phyloP scores from a whole-genome alignment of 495 filamentous ascomycete genomes.

The Pyronema omphalodes region DNA sequence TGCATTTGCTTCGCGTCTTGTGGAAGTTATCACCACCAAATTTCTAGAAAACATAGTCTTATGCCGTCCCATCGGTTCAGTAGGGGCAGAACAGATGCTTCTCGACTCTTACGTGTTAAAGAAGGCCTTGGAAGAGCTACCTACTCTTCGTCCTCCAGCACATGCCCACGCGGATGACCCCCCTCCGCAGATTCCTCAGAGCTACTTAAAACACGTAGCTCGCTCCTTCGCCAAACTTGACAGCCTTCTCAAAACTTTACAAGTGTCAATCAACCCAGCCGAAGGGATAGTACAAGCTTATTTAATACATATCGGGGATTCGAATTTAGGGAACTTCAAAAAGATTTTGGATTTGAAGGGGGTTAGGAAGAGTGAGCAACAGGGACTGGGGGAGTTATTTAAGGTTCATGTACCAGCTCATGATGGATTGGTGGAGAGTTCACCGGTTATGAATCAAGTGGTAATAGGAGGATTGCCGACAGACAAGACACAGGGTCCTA shows the following conservation, averaged over 20 bases:
- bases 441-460: conserved; percentile 27
- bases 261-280: conserved; percentile 75
- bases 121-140: conserved; percentile 52
- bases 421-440: conserved; percentile 28
- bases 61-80: conserved; percentile 76
- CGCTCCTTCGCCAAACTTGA: conserved; percentile 71
- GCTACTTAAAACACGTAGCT: conserved; percentile 77
- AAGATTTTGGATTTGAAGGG: conserved; percentile 91
- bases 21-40: conserved; percentile 60
- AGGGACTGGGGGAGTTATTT: conserved; percentile 73
- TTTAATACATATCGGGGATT: conserved; percentile 80
- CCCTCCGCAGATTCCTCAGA: conserved; percentile 31
- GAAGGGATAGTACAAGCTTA: conserved; percentile 95
- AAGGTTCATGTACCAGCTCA: conserved; percentile 54
- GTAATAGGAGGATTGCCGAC: conserved; percentile 25
- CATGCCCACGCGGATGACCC: conserved; percentile 21
- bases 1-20: conserved; percentile 84
- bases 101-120: conserved; percentile 86
- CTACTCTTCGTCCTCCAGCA: conserved; percentile 34
- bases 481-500: conserved; percentile 25
- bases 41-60: conserved; percentile 75
- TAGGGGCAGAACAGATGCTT: conserved; percentile 96
- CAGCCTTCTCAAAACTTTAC: conserved; percentile 84
- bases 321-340: conserved; percentile 82
- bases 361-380: conserved; percentile 64